These are phyloP conservation scores for Ceratocystis eucalypticola DNA, from an alignment of 2,329 filamentous ascomycete species.

Conservation along the genomic window DNA sequence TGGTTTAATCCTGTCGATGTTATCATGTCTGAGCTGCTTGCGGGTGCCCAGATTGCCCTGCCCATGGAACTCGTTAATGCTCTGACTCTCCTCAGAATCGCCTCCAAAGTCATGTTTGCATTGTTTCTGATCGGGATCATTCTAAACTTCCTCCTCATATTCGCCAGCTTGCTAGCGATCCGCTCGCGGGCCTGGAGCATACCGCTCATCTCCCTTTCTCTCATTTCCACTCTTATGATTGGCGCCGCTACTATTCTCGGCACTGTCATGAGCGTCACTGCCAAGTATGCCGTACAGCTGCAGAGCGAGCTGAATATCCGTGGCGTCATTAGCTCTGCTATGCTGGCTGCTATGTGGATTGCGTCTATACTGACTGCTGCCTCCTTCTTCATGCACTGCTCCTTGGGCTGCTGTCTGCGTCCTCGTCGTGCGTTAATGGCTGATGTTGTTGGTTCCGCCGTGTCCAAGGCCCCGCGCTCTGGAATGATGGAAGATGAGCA, in stretches of 20 bases:
- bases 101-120: slow-evolving; percentile 77
- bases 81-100: slow-evolving; percentile 58
- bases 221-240: slow-evolving; percentile 52
- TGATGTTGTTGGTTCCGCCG: neutral
- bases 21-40: slow-evolving; percentile 62
- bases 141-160: slow-evolving; percentile 59
- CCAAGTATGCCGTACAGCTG: slow-evolving; percentile 59
- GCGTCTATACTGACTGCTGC: slow-evolving; percentile 52
- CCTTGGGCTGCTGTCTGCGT: slow-evolving; percentile 55
- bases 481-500: slow-evolving; percentile 18
- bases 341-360: slow-evolving; percentile 87
- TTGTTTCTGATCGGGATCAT: slow-evolving; percentile 63
- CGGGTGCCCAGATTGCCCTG: slow-evolving; percentile 70
- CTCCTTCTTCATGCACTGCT: slow-evolving; percentile 59
- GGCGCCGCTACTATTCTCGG: slow-evolving; percentile 60
- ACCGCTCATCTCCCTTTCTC: slow-evolving; percentile 53
- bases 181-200: slow-evolving; percentile 47
- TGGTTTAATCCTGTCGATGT: slow-evolving; percentile 89
- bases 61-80: slow-evolving; percentile 61
- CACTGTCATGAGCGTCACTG: slow-evolving; percentile 72
- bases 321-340: slow-evolving; percentile 53
- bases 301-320: slow-evolving; percentile 64
- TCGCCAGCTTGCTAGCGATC: slow-evolving; percentile 45
- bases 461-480: neutral
- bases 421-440: slow-evolving; percentile 14